A percentile compares a stretch with the other conserved stretches of the same genome.
These are phyloP conservation scores for Penstemon newberryi DNA, from an alignment of 257 asterid species.

Conservation along the genomic window DNA sequence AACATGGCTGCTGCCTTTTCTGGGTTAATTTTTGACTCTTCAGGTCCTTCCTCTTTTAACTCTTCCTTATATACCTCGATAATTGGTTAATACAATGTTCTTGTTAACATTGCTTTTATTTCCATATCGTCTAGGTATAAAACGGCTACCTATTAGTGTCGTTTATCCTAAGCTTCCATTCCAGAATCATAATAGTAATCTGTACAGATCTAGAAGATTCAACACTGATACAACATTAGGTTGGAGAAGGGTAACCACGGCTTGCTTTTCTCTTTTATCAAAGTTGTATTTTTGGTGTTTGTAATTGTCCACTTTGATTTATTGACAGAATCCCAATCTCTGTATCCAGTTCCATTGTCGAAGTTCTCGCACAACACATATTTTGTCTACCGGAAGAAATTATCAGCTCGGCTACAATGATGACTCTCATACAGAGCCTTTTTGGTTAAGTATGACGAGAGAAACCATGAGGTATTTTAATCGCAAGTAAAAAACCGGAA, in stretches of 20 bases:
- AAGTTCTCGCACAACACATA: constrained; percentile 29
- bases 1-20: constrained; percentile 36
- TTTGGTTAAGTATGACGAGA: constrained; percentile 43
- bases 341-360: constrained; percentile 23
- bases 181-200: constrained; percentile 20
- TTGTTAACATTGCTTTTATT: constrained; percentile 22
- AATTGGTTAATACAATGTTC: background rate
- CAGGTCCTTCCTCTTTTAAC: constrained; percentile 32
- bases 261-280: constrained; percentile 16
- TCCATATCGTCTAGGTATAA: constrained; percentile 33
- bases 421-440: constrained; percentile 47
- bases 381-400: constrained; percentile 48
- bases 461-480: constrained; percentile 51
- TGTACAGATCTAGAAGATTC: constrained; percentile 29
- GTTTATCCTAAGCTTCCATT: constrained; percentile 31
- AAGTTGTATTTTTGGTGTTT: constrained; percentile 1
- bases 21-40: constrained; percentile 29
- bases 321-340: constrained; percentile 31
- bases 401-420: constrained; percentile 45
- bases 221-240: constrained; percentile 17
- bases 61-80: background rate
- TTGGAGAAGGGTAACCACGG: constrained; percentile 37
- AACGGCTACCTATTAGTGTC: constrained; percentile 28
- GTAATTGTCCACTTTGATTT: constrained; percentile 16
- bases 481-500: constrained; percentile 2